These are phyloP conservation scores for Ogataea populi-albae DNA, from an alignment of 805 yeast species.

Conservation along the genomic window DNA sequence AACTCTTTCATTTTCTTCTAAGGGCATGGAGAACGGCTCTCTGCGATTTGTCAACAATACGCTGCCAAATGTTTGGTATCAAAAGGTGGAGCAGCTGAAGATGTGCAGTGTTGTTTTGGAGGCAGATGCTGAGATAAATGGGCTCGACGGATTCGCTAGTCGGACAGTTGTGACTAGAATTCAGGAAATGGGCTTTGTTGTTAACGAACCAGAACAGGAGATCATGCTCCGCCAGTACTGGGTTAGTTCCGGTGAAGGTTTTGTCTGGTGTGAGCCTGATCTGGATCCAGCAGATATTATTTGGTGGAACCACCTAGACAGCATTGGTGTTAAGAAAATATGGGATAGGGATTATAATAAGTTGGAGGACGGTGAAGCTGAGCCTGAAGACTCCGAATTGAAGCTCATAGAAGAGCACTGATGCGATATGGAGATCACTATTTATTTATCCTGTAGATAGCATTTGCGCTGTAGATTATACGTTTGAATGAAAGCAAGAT, in stretches of 20 bases:
- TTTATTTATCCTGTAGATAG: constrained; percentile 1
- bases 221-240: constrained; percentile 75
- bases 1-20: constrained; percentile 40
- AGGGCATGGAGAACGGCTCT: constrained; percentile 48
- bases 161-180: constrained; percentile 29
- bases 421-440: background rate
- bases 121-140: constrained; percentile 55
- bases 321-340: constrained; percentile 29
- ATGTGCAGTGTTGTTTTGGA: constrained; percentile 66
- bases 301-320: constrained; percentile 33
- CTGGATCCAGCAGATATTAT: constrained; percentile 76
- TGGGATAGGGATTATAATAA: constrained; percentile 28
- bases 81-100: constrained; percentile 64
- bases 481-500: constrained; percentile 4
- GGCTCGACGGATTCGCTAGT: constrained; percentile 40
- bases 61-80: constrained; percentile 58
- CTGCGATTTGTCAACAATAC: constrained; percentile 66
- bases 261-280: constrained; percentile 88
- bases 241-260: constrained; percentile 83
- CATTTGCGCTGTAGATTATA: background rate
- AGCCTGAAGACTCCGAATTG: constrained; percentile 16
- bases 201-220: constrained; percentile 61
- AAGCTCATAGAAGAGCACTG: constrained; percentile 6
- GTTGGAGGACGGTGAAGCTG: constrained; percentile 19
- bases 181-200: constrained; percentile 36